Percentiles rank a stretch among this genome's conserved stretches.
These are phyloP conservation scores for Linderina pennispora DNA, from an alignment of 192 early-diverging fungal genomes.

Conservation along the genomic window DNA sequence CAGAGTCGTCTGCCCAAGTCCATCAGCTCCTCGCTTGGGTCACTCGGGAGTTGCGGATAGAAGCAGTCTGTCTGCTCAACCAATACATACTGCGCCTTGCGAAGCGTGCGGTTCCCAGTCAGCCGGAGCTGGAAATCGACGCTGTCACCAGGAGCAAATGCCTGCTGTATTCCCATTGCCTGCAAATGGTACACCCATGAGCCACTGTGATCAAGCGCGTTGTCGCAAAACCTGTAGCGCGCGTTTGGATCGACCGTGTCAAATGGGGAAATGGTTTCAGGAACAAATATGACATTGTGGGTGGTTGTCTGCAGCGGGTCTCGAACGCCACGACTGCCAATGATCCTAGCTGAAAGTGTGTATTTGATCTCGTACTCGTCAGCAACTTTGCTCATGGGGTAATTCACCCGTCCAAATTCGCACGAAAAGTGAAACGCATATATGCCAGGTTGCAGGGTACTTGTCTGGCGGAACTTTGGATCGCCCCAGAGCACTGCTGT, in stretches of 20 bases:
- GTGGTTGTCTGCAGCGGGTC: slow-evolving; percentile 7
- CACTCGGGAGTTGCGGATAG: slow-evolving; percentile 34
- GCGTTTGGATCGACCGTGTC: not conserved
- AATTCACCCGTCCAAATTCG: slow-evolving; percentile 44
- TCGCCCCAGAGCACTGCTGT: slow-evolving; percentile 36
- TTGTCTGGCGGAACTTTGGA: slow-evolving; percentile 8
- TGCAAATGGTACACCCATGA: slow-evolving; percentile 20
- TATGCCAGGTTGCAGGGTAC: slow-evolving; percentile 13
- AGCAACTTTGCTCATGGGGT: slow-evolving; percentile 27
- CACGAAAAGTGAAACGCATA: slow-evolving; percentile 47
- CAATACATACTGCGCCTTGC: slow-evolving; percentile 16
- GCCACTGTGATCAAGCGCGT: slow-evolving; percentile 8
- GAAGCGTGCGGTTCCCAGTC: slow-evolving; percentile 16
- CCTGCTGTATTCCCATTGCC: slow-evolving; percentile 27
- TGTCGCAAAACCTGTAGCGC: slow-evolving; percentile 33
- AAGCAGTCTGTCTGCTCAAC: slow-evolving; percentile 44
- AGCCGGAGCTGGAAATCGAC: slow-evolving; percentile 33
- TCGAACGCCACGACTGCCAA: slow-evolving; percentile 1
- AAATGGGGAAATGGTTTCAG: slow-evolving; percentile 31
- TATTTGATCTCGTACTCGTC: slow-evolving; percentile 36
- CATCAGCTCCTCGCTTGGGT: slow-evolving; percentile 37
- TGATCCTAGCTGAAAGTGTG: slow-evolving; percentile 22
- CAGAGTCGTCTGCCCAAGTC: slow-evolving; percentile 37
- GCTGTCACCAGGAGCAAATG: slow-evolving; percentile 29
- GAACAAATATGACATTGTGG: slow-evolving; percentile 25